Evolutionary conservation across 2,329 filamentous ascomycete species (phyloP), one percentile per base, ranked within the genome.

Genomic region (Claviceps sp.): DNA sequence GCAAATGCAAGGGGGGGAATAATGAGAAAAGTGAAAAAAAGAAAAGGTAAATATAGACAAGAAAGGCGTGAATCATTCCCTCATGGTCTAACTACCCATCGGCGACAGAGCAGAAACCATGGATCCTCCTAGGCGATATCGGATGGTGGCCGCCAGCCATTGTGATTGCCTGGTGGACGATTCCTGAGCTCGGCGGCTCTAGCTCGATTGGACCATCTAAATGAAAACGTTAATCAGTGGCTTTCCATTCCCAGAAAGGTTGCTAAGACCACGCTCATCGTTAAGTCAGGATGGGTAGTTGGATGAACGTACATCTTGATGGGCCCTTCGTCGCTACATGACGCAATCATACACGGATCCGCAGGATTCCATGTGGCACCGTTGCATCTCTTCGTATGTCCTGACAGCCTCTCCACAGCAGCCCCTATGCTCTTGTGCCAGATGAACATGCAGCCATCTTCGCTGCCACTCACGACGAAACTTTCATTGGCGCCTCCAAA

Each of bases 401-500:
- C 90, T 36, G 81, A 77, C 2, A 97, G 72, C 47, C 79, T 83
- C 61, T 89, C 86, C 5, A 98, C 80, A 1, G 85, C 74, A 5
- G 77, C 74, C 5, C 88, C 88, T 38, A 85, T 88, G 52, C 83
- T 84, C 66, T 88, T 93, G 65, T 95, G 87, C 88, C 90, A 97
- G 55, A 98, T 87, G 64, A 88, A 85, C 43, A 97, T 78, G 52
- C 78, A 76, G 2, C 81, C 80, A 56, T 82, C 79, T 77, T 96
- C 89, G 61, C 89, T 95, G 11, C 93, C 93, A 61, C 87, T 91
- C 29, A 94, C 75, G 9, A 97, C 85, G 65, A 96, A 96, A 64
- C 85, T 90, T 69, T 96, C 89, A 53, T 87, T 84, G 1, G 91
- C 90, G 36, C 93, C 93, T 17, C 93, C 93, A 67, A 96, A 93